These are phyloP conservation scores for Fonsecaea pedrosoi DNA, from an alignment of 2,329 filamentous ascomycete genomes.

Conservation along the genomic window DNA sequence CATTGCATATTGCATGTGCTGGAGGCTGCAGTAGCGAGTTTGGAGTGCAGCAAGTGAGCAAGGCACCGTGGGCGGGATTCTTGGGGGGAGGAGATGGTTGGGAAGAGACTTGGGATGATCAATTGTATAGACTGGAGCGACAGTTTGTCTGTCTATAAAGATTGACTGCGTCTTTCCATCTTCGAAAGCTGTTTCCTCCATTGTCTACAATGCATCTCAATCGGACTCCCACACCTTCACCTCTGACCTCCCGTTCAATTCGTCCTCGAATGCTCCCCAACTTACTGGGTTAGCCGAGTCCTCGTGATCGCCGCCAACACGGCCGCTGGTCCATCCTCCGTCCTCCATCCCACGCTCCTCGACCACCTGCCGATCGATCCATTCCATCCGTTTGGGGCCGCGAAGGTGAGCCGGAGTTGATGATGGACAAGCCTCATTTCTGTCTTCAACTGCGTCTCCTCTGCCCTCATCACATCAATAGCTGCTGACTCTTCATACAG, in stretches of 20 bases:
- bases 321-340: background rate
- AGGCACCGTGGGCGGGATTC: conserved; percentile 1
- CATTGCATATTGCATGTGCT: conserved; percentile 14
- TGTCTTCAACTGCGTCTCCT: background rate
- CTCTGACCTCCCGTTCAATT: background rate
- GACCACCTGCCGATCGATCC: background rate
- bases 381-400: background rate
- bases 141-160: background rate
- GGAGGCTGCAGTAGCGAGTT: conserved; percentile 8
- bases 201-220: background rate
- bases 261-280: background rate
- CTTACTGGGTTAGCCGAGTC: conserved; percentile 1
- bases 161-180: background rate
- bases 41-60: conserved; percentile 6
- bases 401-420: background rate
- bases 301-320: background rate
- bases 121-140: background rate
- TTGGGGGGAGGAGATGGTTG: background rate
- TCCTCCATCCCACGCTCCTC: conserved; percentile 3
- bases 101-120: background rate
- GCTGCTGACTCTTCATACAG: background rate
- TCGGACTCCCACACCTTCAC: background rate
- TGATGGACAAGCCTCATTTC: conserved; percentile 1
- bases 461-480: background rate
- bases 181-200: background rate